Conservation (phyloP, 1,139 yeast species). For the Suhomyces chickasaworum region DNA sequence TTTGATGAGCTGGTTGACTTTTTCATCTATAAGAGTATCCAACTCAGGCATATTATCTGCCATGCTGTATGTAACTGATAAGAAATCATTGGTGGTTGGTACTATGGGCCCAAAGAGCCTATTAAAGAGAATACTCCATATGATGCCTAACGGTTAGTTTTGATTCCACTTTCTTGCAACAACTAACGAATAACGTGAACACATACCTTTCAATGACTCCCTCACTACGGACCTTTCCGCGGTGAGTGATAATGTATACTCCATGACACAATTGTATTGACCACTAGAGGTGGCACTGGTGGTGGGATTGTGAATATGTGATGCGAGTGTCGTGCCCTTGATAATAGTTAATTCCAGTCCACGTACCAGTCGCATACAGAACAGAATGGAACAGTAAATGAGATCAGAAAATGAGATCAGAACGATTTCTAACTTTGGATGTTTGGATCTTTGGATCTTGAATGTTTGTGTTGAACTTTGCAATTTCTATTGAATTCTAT, state of each 20-base stretch:
- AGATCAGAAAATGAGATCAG: too few relatives aligned
- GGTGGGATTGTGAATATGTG: constrained; percentile 4
- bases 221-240: constrained; percentile 49
- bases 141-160: constrained; percentile 43
- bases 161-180: background rate
- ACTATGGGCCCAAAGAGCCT: constrained; percentile 67
- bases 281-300: constrained; percentile 1
- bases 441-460: background rate
- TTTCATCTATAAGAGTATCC: constrained; percentile 47
- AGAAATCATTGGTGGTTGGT: constrained; percentile 52
- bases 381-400: too few relatives aligned
- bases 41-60: constrained; percentile 46
- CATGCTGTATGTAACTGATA: constrained; percentile 49
- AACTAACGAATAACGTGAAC: background rate
- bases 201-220: constrained; percentile 50
- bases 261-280: constrained; percentile 27
- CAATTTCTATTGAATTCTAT: too few relatives aligned
- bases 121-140: constrained; percentile 70
- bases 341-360: too few relatives aligned
- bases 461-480: constrained; percentile 2
- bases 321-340: constrained; percentile 8
- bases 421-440: too few relatives aligned
- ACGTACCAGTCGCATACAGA: too few relatives aligned
- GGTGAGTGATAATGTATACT: constrained; percentile 38
- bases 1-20: constrained; percentile 38